Base-by-base conservation (phyloP, 2,329 filamentous ascomycete genomes). In the Endocalyx cinctus region DNA sequence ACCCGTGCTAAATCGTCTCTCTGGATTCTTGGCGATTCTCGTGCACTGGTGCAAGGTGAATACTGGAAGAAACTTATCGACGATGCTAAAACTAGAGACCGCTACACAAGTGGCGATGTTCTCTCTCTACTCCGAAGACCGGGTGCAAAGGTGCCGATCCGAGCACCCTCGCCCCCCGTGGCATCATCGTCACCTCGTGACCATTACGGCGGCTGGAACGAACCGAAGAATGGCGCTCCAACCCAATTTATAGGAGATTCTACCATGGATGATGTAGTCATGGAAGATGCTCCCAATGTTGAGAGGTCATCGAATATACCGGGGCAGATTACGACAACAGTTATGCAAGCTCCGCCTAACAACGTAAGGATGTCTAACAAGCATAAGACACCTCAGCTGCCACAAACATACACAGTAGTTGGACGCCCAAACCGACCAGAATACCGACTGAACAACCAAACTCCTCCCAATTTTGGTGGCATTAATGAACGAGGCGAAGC, bases 1-100 rank as follows among this genome's bases (percentile, higher is more conserved):
- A 98, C 92, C 15, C 84, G 92, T 69, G 94, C 92, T 5, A 96
- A 95, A 60, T 95, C 87, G 8, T 96, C 90, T 20, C 73, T 98
- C 8, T 98, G 90, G 86, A 90, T 98, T 37, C 73, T 98, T 17
- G 92, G 92, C 46, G 94, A 97, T 60, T 92, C 92, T 0, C 74
- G 83, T 37, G 87, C 89, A 20, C 72, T 98, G 33, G 70, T 83
- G 16, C 84, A 94, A 54, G 92, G 92, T 39, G 79, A 92, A 53
- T 96, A 87, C 61, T 98, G 94, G 92, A 79, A 75, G 42, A 82
- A 82, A 43, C 72, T 98, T 27, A 87, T 98, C 33, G 74, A 84
- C 20, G 85, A 98, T 61, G 84, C 92, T 5, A 79, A 79, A 50
- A 59, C 64, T 14, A 77, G 92, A 52, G 74, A 84, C 41, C 68